Evolutionary conservation across 2,329 filamentous ascomycete genomes (phyloP).

Genomic region (Lachnellula arida): DNA sequence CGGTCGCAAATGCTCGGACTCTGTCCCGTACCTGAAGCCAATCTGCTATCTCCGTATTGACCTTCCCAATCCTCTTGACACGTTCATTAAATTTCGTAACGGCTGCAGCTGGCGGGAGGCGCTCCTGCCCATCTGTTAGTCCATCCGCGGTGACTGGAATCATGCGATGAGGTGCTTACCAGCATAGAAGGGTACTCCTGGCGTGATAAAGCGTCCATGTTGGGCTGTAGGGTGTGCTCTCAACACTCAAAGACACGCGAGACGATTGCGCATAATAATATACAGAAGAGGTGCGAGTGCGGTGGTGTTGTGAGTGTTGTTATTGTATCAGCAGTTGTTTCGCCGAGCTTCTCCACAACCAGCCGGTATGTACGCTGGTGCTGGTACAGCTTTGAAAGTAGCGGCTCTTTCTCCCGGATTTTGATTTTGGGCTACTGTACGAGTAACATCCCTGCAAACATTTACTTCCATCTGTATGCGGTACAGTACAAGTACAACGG

Average conservation of each 20-base stretch:
- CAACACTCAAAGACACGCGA: constrained; percentile 21
- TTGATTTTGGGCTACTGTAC: constrained; percentile 4
- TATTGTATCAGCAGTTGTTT: neutral
- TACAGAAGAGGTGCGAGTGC: constrained; percentile 5
- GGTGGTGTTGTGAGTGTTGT: neutral
- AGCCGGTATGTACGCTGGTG: neutral
- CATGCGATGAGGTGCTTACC: constrained; percentile 54
- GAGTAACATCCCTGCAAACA: constrained; percentile 11
- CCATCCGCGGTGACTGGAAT: constrained; percentile 19
- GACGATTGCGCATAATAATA: constrained; percentile 28
- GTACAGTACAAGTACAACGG: constrained; percentile 3
- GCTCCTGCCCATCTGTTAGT: constrained; percentile 51
- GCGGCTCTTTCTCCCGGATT: constrained; percentile 11
- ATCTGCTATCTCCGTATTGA: constrained; percentile 90
- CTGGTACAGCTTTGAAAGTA: neutral
- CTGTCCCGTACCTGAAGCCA: constrained; percentile 74
- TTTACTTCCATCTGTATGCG: constrained; percentile 11
- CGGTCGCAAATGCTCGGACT: neutral
- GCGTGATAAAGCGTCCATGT: constrained; percentile 73
- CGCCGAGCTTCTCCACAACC: neutral
- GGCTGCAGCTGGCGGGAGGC: constrained; percentile 76
- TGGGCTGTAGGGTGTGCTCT: constrained; percentile 22
- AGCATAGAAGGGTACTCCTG: constrained; percentile 92
- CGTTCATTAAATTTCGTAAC: constrained; percentile 79
- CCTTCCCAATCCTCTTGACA: constrained; percentile 76